phyloP scores from a whole-genome alignment of 192 early-diverging fungal species.

The Kappamyces sp. region DNA sequence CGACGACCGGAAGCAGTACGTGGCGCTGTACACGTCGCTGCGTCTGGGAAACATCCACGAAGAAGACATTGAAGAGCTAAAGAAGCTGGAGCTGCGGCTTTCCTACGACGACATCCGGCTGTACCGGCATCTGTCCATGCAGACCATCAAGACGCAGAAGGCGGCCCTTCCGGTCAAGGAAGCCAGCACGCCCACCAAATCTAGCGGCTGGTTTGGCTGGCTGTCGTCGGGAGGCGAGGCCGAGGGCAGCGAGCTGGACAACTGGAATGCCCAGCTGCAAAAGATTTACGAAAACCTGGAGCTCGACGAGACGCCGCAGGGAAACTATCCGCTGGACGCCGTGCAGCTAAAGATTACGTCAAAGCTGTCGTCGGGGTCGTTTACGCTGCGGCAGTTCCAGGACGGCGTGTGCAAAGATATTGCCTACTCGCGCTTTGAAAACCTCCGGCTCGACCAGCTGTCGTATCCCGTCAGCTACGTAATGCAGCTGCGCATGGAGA shows the following conservation, averaged over 20 bases:
- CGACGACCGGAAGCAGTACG: conserved; percentile 70
- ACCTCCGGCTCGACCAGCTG: neutral
- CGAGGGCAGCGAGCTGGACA: neutral
- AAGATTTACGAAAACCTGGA: conserved; percentile 8
- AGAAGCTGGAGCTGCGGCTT: conserved; percentile 66
- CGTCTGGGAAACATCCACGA: conserved; percentile 39
- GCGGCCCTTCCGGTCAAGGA: too few species aligned
- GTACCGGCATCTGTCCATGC: conserved; percentile 72
- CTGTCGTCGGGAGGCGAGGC: too few species aligned
- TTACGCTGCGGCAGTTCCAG: neutral
- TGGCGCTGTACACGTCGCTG: conserved; percentile 65
- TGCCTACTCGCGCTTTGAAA: neutral
- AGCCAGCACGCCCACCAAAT: too few species aligned
- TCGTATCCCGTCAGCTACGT: neutral
- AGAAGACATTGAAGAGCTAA: conserved; percentile 51
- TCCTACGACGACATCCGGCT: conserved; percentile 85
- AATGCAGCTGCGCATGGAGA: neutral
- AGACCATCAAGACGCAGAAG: conserved; percentile 66
- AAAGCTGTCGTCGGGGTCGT: neutral
- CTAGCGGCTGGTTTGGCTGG: too few species aligned
- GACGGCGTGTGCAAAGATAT: neutral
- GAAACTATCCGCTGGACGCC: neutral
- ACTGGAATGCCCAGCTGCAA: conserved; percentile 1
- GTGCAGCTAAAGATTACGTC: conserved; percentile 1
- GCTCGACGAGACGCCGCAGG: neutral